A percentile compares a stretch with the other conserved stretches of the same genome.
Conservation (phyloP, 2,329 filamentous ascomycete species). For the Curvularia verruculosa region DNA sequence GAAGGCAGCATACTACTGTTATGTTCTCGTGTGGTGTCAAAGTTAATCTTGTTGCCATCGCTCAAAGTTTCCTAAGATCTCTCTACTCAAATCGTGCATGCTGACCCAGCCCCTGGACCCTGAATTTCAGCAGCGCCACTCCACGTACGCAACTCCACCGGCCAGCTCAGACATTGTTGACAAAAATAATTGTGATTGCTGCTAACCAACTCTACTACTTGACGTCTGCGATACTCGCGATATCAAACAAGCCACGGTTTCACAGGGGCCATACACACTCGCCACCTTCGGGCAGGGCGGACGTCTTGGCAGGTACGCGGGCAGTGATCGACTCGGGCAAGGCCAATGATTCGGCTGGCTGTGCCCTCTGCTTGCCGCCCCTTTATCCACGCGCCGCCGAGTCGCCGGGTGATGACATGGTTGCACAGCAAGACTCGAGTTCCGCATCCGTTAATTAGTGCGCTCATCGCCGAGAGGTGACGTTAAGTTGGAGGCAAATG, state of each 20-base stretch:
- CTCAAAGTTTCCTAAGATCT: not conserved
- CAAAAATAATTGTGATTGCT: not conserved
- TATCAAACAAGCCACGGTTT: conserved; percentile 2
- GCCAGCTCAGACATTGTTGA: not conserved
- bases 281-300: not conserved
- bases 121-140: not conserved
- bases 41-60: not conserved
- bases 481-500: not conserved
- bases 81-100: not conserved
- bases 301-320: conserved; percentile 23
- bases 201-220: not conserved
- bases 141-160: not conserved
- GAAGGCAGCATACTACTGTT: too few relatives aligned
- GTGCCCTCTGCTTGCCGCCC: conserved; percentile 8
- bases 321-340: conserved; percentile 7
- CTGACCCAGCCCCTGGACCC: not conserved
- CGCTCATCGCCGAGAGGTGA: not conserved
- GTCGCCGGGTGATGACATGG: not conserved
- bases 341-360: conserved; percentile 8
- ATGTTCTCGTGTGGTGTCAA: not conserved
- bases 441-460: not conserved
- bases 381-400: conserved; percentile 8
- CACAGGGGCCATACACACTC: not conserved
- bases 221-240: not conserved
- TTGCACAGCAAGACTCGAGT: not conserved